A percentile compares a stretch with the other conserved stretches of the same genome.
Evolutionary conservation across 2,329 filamentous ascomycete species (phyloP).

Genomic region (Talaromyces islandicus): DNA sequence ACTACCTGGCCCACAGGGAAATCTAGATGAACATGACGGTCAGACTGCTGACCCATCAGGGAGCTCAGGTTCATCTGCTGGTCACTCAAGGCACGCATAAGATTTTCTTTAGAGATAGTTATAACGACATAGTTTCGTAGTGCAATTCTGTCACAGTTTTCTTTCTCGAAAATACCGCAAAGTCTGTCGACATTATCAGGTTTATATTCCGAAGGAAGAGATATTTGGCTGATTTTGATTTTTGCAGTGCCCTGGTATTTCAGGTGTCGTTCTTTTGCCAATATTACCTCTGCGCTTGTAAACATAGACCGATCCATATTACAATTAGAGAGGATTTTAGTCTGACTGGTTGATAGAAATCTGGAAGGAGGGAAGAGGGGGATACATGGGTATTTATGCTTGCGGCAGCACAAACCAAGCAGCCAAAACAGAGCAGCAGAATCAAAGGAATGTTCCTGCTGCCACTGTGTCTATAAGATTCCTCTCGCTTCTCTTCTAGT

Average conservation of each 20-base stretch:
- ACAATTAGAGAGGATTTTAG: neutral
- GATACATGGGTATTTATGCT: neutral
- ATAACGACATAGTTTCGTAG: slow-evolving; percentile 16
- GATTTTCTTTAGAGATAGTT: slow-evolving; percentile 13
- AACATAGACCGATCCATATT: neutral
- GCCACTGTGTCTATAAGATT: too few species aligned
- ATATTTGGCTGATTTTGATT: slow-evolving; percentile 17
- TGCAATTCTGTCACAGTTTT: slow-evolving; percentile 16
- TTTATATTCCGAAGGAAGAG: slow-evolving; percentile 2
- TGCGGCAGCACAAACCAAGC: neutral
- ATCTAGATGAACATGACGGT: neutral
- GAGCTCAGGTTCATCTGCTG: neutral
- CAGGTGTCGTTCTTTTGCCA: slow-evolving; percentile 11
- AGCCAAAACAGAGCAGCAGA: neutral
- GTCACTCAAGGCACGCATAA: neutral
- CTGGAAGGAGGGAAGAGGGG: neutral
- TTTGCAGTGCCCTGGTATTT: slow-evolving; percentile 21
- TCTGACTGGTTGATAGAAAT: neutral
- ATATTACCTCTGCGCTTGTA: neutral
- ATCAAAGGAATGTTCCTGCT: too few species aligned
- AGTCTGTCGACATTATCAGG: slow-evolving; percentile 17
- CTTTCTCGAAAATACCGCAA: slow-evolving; percentile 16
- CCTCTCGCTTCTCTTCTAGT: neutral
- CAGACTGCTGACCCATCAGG: neutral
- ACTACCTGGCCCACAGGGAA: neutral